Evolutionary conservation across 1,284 basidiomycete species (phyloP), one percentile per base, ranked within the genome.

Genomic region (Tilletia horrida): DNA sequence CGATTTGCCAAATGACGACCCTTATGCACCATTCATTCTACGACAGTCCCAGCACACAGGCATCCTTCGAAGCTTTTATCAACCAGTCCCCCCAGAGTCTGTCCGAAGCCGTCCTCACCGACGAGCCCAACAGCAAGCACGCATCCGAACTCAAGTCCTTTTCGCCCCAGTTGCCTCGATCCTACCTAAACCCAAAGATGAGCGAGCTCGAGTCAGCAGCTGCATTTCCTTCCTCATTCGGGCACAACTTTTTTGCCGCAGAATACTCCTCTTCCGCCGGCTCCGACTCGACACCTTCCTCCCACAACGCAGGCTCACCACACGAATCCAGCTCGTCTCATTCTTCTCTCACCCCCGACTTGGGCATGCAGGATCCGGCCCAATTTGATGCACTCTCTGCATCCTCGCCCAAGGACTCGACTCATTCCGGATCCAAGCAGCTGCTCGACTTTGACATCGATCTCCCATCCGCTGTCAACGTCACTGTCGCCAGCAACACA

Each of bases 1-100:
- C 11, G 35, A 6, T 40, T 40, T 23, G 23, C 27, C 50, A 21
- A 13, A 59, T 59, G 55, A 35, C 55, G 55, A 59, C 27, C 27
- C 31, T 59, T n/a, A 59, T 59, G 55, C 55, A 11, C 27, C 55
- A 59, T 21, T 29, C 9, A 3, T 14, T 27, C 14, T 59, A 31
- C 55, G 55, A 59, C 55, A 59, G 55, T 29, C 55, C 55, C 4
- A 25, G 23, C 27, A 40, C 55, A 11, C 55, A 59, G 21, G 55
- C 55, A 1, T 31, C 27, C 29, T 59, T 59, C n/a, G 55, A 59
- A 16, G 55, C 55, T 8, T 59, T 59, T 27, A 59, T 59, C 55
- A 52, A 52, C 50, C 55, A 59, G 55, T 59, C 55, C 3, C 55
- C 55, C 18, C 55, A 25, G 3, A 59, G 27, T 14, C 29, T 40